phyloP scores from a whole-genome alignment of 2,329 filamentous ascomycete species.

The Emergomyces orientalis region DNA sequence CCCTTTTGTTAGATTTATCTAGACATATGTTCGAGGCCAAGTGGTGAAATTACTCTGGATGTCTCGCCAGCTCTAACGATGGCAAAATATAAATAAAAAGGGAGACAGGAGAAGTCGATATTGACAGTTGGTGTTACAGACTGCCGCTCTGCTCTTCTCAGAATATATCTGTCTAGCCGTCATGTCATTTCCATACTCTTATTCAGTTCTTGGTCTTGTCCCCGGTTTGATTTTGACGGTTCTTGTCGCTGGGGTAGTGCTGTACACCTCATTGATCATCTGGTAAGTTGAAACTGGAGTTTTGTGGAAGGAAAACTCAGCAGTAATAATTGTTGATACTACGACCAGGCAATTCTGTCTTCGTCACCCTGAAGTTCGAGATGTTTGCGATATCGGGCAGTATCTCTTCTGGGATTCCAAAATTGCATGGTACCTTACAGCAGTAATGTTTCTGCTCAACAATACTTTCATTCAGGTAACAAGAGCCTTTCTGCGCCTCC shows the following conservation, averaged over 20 bases:
- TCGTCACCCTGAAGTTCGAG: conserved; percentile 79
- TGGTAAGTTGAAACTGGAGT: conserved; percentile 39
- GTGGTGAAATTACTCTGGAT: background rate
- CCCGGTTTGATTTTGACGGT: conserved; percentile 77
- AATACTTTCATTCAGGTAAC: conserved; percentile 80
- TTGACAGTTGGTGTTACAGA: conserved; percentile 36
- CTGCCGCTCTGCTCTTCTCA: conserved; percentile 78
- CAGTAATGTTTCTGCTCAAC: conserved; percentile 85
- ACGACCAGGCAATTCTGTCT: conserved; percentile 72
- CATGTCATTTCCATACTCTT: conserved; percentile 94
- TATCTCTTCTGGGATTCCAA: conserved; percentile 82
- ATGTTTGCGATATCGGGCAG: conserved; percentile 92
- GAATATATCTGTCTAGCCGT: conserved; percentile 91
- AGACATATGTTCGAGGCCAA: background rate
- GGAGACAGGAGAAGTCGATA: background rate
- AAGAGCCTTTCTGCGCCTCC: background rate
- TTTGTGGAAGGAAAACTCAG: too few relatives aligned
- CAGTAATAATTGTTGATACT: conserved; percentile 13
- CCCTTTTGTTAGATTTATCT: background rate
- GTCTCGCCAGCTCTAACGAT: background rate
- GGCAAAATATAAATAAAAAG: background rate
- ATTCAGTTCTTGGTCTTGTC: conserved; percentile 76
- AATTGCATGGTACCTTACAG: conserved; percentile 59
- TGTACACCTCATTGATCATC: conserved; percentile 67
- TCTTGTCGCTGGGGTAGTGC: conserved; percentile 64